A percentile compares a stretch with the other conserved stretches of the same genome.
Evolutionary conservation across 148 eudicot species (phyloP).

Genomic region (Camellia lanceoleosa): DNA sequence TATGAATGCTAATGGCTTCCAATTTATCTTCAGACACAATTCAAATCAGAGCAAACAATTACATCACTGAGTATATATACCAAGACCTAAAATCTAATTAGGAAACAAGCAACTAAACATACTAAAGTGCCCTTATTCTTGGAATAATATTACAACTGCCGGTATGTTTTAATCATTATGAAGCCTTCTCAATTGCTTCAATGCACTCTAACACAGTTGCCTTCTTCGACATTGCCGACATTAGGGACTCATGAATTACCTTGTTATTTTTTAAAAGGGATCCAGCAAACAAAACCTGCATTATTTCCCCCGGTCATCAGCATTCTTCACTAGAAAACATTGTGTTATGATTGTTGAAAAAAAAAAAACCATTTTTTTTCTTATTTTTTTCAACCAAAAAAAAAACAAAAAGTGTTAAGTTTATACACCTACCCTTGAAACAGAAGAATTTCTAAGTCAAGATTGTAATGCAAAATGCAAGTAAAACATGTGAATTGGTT

Average conservation of each 20-base stretch:
- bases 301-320: slow-evolving; percentile 1
- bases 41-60: too few species aligned
- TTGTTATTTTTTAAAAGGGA: slow-evolving; percentile 80
- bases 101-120: too few species aligned
- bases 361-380: neutral
- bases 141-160: too few species aligned
- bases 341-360: neutral
- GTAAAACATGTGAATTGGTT: neutral
- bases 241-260: slow-evolving; percentile 69
- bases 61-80: too few species aligned
- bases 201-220: slow-evolving; percentile 83
- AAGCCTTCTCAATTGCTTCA: slow-evolving; percentile 71
- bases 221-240: slow-evolving; percentile 77
- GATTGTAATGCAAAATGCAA: neutral
- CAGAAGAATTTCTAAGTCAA: neutral
- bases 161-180: neutral
- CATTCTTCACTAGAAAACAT: neutral
- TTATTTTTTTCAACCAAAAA: neutral
- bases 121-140: too few species aligned
- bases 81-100: too few species aligned
- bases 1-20: too few species aligned
- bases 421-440: neutral
- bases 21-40: too few species aligned
- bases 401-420: neutral
- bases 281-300: slow-evolving; percentile 79